Evolutionary conservation across 148 eudicot species (phyloP), one percentile per base, ranked within the genome.

Genomic region (Camellia lanceoleosa): DNA sequence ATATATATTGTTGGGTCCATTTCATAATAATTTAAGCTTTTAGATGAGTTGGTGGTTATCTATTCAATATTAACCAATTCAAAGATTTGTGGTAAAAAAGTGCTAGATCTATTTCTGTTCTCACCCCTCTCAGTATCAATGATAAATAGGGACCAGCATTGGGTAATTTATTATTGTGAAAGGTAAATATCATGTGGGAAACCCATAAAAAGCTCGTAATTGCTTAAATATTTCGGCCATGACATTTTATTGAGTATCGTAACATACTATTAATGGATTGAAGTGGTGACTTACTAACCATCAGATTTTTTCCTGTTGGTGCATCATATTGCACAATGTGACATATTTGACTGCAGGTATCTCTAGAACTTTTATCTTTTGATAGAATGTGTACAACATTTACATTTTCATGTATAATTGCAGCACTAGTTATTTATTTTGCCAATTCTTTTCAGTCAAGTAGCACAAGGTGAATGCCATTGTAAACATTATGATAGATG

Each of bases 151-250:
- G 51, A 47, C 51, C 51, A 47, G 5, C 5, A 47, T 89, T 2
- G 90, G 88, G 51, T 43, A 47, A 47, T 47, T 3, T 47, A 47
- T 5, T 47, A 2, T 47, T 47, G 51, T 47, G 51, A 47, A 47
- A 47, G 5, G 71, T 15, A 6, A 42, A 68, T 16, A 43, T 14
- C 41, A 2, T 68, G 71, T 5, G 4, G 8, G 19, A 68, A 68
- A 13, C 5, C 71, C 71, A 42, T 42, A 12, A 5, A 30, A 12
- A 43, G 13, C 67, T 68, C 30, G 10, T 49, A 68, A 68, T 4
- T 42, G 71, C 51, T 68, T 14, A 11, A 38, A 5, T 42, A 4
- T 65, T 43, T 30, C 44, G 5, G 68, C 44, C 69, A 30, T 7
- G 69, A 10, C 44, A 10, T 30, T 30, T 30, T 12, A 67, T 67